Conservation (phyloP, 2,329 filamentous ascomycete species). For the Cladophialophora immunda region DNA sequence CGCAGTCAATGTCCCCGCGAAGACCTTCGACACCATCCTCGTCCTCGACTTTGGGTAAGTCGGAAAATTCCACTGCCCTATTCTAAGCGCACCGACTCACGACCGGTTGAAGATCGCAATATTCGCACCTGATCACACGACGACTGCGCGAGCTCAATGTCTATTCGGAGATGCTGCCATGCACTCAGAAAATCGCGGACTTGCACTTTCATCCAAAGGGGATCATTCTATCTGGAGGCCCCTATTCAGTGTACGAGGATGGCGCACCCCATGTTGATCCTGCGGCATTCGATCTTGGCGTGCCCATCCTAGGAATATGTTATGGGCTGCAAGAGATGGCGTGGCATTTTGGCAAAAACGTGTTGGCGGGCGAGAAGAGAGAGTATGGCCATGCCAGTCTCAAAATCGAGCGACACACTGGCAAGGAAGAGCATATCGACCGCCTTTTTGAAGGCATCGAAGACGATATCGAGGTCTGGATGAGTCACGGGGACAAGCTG, state of each 20-base stretch:
- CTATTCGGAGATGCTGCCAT: conserved; percentile 88
- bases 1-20: conserved; percentile 42
- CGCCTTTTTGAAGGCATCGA: conserved; percentile 79
- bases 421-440: conserved; percentile 71
- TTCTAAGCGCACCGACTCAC: conserved; percentile 22
- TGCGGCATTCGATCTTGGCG: conserved; percentile 77
- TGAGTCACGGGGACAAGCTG: conserved; percentile 92
- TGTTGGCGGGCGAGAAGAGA: conserved; percentile 71
- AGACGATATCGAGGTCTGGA: conserved; percentile 76
- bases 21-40: conserved; percentile 48
- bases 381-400: conserved; percentile 78
- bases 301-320: conserved; percentile 70
- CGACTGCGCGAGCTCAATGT: conserved; percentile 80
- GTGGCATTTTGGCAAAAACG: conserved; percentile 72
- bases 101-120: conserved; percentile 62
- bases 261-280: conserved; percentile 82
- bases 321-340: conserved; percentile 76
- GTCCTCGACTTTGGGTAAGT: conserved; percentile 47
- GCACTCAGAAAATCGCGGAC: conserved; percentile 81
- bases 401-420: conserved; percentile 65
- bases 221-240: conserved; percentile 78
- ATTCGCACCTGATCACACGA: conserved; percentile 77
- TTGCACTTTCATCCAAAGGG: conserved; percentile 83
- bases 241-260: conserved; percentile 81
- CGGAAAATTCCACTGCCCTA: conserved; percentile 4